Evolutionary conservation across 805 yeast species (phyloP).

Genomic region (Teunomyces tritomae): DNA sequence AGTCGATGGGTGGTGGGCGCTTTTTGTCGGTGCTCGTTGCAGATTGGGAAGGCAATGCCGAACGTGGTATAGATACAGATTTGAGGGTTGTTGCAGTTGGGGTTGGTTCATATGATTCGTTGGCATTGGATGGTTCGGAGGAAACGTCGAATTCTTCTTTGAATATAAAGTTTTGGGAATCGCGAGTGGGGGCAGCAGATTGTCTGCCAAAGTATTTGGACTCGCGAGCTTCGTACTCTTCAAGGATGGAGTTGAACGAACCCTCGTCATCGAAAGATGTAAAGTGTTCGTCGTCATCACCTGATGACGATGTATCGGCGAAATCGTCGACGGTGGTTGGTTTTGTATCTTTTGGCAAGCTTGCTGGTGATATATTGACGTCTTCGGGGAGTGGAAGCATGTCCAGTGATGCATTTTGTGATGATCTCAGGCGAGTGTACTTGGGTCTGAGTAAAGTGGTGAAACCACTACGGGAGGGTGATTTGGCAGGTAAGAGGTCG

Average conservation of each 20-base stretch:
- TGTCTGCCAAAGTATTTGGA: slow-evolving; percentile 10
- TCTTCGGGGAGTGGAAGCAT: not conserved
- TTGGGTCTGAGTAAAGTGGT: slow-evolving; percentile 18
- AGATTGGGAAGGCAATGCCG: slow-evolving; percentile 1
- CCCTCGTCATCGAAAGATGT: slow-evolving; percentile 18
- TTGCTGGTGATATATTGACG: not conserved
- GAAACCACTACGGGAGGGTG: slow-evolving; percentile 7
- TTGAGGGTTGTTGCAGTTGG: not conserved
- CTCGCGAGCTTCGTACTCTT: slow-evolving; percentile 21
- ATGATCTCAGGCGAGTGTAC: slow-evolving; percentile 18
- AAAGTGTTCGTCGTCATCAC: slow-evolving; percentile 14
- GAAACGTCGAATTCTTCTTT: slow-evolving; percentile 28
- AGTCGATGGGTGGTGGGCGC: slow-evolving; percentile 4
- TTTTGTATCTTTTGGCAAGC: slow-evolving; percentile 9
- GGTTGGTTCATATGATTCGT: not conserved
- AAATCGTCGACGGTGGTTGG: slow-evolving; percentile 31
- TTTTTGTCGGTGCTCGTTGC: slow-evolving; percentile 6
- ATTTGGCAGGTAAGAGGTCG: slow-evolving; percentile 6
- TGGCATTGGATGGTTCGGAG: slow-evolving; percentile 2
- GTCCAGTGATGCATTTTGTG: slow-evolving; percentile 7
- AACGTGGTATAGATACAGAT: slow-evolving; percentile 2
- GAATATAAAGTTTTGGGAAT: slow-evolving; percentile 19
- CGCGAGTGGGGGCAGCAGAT: slow-evolving; percentile 8
- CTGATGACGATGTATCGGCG: slow-evolving; percentile 34
- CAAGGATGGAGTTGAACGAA: slow-evolving; percentile 29